Conservation (phyloP, 1,139 yeast species). For the Debaryomyces udenii region DNA sequence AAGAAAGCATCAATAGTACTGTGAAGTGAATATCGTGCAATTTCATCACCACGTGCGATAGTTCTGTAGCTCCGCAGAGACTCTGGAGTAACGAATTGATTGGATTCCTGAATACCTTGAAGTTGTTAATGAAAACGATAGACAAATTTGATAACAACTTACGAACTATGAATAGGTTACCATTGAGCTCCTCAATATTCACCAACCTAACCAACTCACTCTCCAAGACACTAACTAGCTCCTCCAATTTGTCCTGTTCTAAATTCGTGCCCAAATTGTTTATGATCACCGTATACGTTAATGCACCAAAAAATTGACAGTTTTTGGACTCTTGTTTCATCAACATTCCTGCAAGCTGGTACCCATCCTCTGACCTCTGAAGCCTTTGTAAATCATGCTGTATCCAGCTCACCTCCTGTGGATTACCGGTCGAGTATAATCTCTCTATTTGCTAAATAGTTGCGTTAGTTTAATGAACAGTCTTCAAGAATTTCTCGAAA, state of each 20-base stretch:
- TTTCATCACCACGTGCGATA: not conserved
- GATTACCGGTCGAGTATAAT: conserved; percentile 46
- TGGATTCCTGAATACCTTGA: conserved; percentile 21
- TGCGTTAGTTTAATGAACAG: conserved; percentile 1
- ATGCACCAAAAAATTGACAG: conserved; percentile 72
- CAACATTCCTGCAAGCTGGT: conserved; percentile 52
- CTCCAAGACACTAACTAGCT: conserved; percentile 15
- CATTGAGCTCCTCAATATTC: conserved; percentile 12
- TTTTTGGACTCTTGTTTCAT: conserved; percentile 45
- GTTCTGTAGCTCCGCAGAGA: conserved; percentile 1
- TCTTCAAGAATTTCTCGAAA: not conserved
- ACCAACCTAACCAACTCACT: conserved; percentile 9
- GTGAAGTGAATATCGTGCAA: conserved; percentile 12
- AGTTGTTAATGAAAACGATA: conserved; percentile 45
- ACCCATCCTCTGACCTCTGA: conserved; percentile 57
- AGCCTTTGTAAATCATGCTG: conserved; percentile 57
- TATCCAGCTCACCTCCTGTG: conserved; percentile 43
- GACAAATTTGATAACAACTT: conserved; percentile 57
- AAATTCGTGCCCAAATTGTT: conserved; percentile 31
- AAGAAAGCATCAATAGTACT: conserved; percentile 35
- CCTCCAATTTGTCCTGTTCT: conserved; percentile 12
- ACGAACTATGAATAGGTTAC: conserved; percentile 30
- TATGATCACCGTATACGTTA: conserved; percentile 64
- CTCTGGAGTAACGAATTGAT: conserved; percentile 13
- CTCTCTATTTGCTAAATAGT: conserved; percentile 36